phyloP scores from a whole-genome alignment of 2,329 filamentous ascomycete species.

The Cytospora leucostoma region DNA sequence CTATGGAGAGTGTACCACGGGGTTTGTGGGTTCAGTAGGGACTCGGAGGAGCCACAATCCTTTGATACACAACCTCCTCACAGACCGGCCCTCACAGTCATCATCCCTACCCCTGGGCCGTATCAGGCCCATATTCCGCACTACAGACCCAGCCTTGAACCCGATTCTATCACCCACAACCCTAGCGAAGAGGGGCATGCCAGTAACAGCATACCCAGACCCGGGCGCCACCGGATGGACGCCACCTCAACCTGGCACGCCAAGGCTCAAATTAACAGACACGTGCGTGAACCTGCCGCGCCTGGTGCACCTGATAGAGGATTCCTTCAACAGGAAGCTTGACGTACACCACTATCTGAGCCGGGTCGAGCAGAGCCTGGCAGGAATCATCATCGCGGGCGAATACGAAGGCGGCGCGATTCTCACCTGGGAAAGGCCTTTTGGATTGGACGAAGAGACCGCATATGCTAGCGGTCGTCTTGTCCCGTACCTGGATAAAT shows the following conservation, averaged over 20 bases:
- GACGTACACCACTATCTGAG: slow-evolving; percentile 80
- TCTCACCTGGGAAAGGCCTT: slow-evolving; percentile 87
- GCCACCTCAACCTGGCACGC: slow-evolving; percentile 59
- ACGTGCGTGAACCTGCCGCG: slow-evolving; percentile 79
- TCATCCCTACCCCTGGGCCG: slow-evolving; percentile 81
- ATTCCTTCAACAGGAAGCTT: slow-evolving; percentile 85
- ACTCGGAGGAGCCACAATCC: slow-evolving; percentile 70
- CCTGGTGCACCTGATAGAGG: slow-evolving; percentile 84
- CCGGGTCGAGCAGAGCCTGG: slow-evolving; percentile 78
- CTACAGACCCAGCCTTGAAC: slow-evolving; percentile 22
- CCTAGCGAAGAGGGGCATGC: slow-evolving; percentile 88
- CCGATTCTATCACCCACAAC: slow-evolving; percentile 59
- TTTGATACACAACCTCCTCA: slow-evolving; percentile 91
- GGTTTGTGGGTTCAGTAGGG: slow-evolving; percentile 52
- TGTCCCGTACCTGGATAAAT: slow-evolving; percentile 96
- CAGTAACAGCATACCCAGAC: slow-evolving; percentile 79
- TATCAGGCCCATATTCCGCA: slow-evolving; percentile 44
- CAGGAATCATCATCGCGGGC: slow-evolving; percentile 90
- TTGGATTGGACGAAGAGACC: slow-evolving; percentile 56
- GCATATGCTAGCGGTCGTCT: slow-evolving; percentile 60
- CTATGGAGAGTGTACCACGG: slow-evolving; percentile 48
- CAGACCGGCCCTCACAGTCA: slow-evolving; percentile 89
- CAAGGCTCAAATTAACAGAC: slow-evolving; percentile 72
- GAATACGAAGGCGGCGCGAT: slow-evolving; percentile 96
- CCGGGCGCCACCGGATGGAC: slow-evolving; percentile 67